These are phyloP conservation scores for Eucommia ulmoides DNA, from an alignment of 257 asterid genomes.

Conservation along the genomic window DNA sequence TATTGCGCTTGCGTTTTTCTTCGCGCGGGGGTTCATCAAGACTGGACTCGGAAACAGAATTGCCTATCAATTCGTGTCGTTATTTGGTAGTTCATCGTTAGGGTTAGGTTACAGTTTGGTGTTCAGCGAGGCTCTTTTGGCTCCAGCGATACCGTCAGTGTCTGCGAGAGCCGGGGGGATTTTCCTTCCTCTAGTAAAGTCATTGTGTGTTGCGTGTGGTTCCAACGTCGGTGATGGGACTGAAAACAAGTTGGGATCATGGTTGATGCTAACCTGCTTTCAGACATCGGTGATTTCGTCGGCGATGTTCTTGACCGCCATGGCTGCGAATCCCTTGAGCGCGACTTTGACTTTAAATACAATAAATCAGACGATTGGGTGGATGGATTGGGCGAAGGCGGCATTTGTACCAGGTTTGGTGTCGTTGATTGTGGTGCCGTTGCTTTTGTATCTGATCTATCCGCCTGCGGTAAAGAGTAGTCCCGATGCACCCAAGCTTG, in stretches of 20 bases:
- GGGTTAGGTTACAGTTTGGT: constrained; percentile 93
- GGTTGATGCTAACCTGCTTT: constrained; percentile 92
- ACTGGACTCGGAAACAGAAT: constrained; percentile 91
- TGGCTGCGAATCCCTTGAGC: constrained; percentile 96
- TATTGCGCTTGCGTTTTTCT: constrained; percentile 87
- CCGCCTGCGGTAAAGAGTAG: constrained; percentile 86
- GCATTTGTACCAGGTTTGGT: constrained; percentile 90
- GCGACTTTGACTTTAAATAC: constrained; percentile 72
- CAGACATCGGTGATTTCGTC: constrained; percentile 92
- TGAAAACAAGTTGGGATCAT: constrained; percentile 73
- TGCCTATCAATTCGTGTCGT: constrained; percentile 78
- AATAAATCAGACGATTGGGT: constrained; percentile 54
- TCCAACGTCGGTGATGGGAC: constrained; percentile 93
- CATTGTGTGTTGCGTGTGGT: constrained; percentile 89
- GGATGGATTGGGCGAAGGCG: constrained; percentile 99
- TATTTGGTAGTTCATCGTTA: constrained; percentile 74
- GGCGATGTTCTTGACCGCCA: constrained; percentile 88
- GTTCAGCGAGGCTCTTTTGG: constrained; percentile 89
- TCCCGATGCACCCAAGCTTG: constrained; percentile 96
- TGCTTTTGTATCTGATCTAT: constrained; percentile 58
- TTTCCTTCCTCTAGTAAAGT: constrained; percentile 80
- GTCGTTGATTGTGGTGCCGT: constrained; percentile 67
- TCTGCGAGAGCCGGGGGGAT: constrained; percentile 97
- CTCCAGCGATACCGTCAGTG: constrained; percentile 94
- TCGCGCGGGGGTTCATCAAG: constrained; percentile 86